Evolutionary conservation across 2,329 filamentous ascomycete genomes (phyloP), one percentile per base, ranked within the genome.

Genomic region (Parascedosporium putredinis): DNA sequence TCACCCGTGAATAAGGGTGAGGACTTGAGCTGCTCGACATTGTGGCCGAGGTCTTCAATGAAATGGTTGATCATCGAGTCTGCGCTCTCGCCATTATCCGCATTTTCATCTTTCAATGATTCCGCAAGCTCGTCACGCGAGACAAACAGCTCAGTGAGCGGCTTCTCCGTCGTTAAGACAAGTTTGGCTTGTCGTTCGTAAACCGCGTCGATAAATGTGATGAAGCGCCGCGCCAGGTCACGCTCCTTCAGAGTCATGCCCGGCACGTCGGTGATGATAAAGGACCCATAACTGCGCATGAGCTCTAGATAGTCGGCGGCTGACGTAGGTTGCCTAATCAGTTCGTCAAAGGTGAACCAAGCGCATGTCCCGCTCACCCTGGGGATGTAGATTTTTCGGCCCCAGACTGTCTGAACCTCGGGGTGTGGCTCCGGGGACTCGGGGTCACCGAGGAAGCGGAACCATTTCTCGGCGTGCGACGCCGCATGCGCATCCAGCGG

Each of bases 251-350:
- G 79, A 36, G 84, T 93, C 93, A 98, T 97, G 5, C 84, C 87
- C 0, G 93, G 93, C 1, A 97, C 83, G 47, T 90, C 86, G 0
- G 89, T 95, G 8, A 98, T 79, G 55, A 98, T 80, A 60, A 98
- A 97, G 2, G 90, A 83, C 53, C 96, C 85, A 65, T 97, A 98
- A 57, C 84, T 84, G 51, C 88, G 79, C 67, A 88, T 87, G 51
- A 98, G 74, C 66, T 97, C 93, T 7, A 98, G 76, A 62, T 96
- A 98, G 68, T 98, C 93, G 16, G 93, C 93, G 0, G 93, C 93
- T 27, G 89, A 88, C 1, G 88, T 95, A 1, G 93, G 88, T 50
- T 80, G 74, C 9, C 88, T 87, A 57, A 97, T 95, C 38, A 98
- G 74, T 65, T 98, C 87, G 60, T 94, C 76, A 65, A 98, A 98